Evolutionary conservation across 345 rosid species (phyloP), one percentile per base, ranked within the genome.

Genomic region (Murraya paniculata): DNA sequence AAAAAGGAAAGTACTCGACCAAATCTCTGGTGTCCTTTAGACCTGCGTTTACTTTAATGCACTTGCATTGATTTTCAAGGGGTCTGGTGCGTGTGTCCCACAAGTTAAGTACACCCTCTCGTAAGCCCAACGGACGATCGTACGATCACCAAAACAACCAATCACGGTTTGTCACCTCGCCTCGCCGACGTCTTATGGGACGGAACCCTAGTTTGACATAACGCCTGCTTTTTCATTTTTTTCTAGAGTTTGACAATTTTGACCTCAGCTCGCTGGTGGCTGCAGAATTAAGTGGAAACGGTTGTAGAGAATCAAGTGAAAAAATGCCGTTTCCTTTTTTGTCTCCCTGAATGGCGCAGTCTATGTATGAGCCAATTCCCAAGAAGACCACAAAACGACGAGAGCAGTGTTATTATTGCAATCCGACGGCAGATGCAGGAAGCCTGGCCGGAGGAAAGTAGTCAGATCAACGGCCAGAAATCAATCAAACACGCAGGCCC

Each of bases 321-420:
- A 21, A 45, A 45, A 10, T 3, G 2, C 48, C 14, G 48, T 41
- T 41, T 45, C 18, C 0, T 3, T 45, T 53, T 53, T 27, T 80
- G 82, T 77, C 85, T 76, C 84, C 88, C 80, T 28, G 55, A 33
- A 60, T 55, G 86, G 27, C 79, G 86, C 85, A 84, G 87, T 75
- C 61, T 36, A 55, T 48, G 68, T 73, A 10, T 10, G 50, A 33
- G 76, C 48, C 87, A 77, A 77, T 70, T 87, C 22, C 86, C 85
- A 53, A 79, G 66, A 68, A 67, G 74, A 81, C 83, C 78, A 71
- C 39, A 28, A 68, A 36, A 68, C 14, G 74, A 83, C 77, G 55
- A 70, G 56, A 36, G n/a, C 28, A 19, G 21, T 4, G 41, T 30
- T 7, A 5, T 39, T 0, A 70, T 55, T 35, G 36, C 33, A 73